These are phyloP conservation scores for Euptelea pleiosperma DNA, from an alignment of 164 flowering plant genomes.

Conservation along the genomic window DNA sequence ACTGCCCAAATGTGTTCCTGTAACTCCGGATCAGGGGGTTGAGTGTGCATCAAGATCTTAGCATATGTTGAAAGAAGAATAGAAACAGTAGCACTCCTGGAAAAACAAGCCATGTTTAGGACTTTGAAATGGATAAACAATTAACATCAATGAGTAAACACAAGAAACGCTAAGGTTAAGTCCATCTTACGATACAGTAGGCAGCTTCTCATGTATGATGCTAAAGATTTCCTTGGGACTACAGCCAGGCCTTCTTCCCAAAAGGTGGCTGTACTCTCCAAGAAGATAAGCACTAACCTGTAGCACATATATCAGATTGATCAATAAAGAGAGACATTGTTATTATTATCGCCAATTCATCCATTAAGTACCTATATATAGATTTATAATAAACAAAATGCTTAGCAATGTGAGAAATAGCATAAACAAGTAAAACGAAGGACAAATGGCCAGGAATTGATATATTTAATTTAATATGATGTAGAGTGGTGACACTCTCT, in stretches of 20 bases:
- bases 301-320: slow-evolving; percentile 1
- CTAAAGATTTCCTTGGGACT: slow-evolving; percentile 89
- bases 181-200: slow-evolving; percentile 92
- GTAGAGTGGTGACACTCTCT: no score
- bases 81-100: slow-evolving; percentile 80
- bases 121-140: slow-evolving; percentile 2
- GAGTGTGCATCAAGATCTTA: slow-evolving; percentile 93
- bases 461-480: no score
- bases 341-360: background rate
- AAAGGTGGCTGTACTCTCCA: slow-evolving; percentile 94
- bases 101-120: background rate
- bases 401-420: no score
- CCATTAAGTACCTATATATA: no score
- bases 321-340: no score
- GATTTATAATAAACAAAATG: no score
- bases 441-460: no score
- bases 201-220: slow-evolving; percentile 88
- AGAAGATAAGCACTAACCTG: slow-evolving; percentile 97
- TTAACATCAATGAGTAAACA: background rate
- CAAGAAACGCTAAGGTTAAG: slow-evolving; percentile 7
- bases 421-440: no score
- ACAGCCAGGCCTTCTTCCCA: slow-evolving; percentile 90
- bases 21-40: slow-evolving; percentile 82
- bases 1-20: slow-evolving; percentile 85
- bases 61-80: slow-evolving; percentile 97